Evolutionary conservation across 2,329 filamentous ascomycete species (phyloP).

Genomic region (Verticillium nubilum): DNA sequence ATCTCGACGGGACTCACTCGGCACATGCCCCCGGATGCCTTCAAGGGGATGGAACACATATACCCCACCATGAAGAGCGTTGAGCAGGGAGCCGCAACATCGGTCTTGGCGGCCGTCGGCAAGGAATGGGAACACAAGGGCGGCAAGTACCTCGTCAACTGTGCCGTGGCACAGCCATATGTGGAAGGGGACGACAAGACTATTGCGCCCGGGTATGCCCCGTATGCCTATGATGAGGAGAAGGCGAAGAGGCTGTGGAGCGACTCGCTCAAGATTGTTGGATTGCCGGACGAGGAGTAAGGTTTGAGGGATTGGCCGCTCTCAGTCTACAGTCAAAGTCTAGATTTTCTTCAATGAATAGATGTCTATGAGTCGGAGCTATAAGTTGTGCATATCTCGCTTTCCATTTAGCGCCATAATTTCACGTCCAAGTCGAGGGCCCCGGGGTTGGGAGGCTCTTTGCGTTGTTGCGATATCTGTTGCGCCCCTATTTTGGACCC

Average conservation of each 20-base stretch:
- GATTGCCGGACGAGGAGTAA: conserved; percentile 5
- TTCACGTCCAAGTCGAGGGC: too few relatives aligned
- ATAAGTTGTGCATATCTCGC: too few relatives aligned
- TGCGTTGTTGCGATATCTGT: too few relatives aligned
- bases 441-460: too few relatives aligned
- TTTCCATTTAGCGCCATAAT: too few relatives aligned
- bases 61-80: conserved; percentile 8
- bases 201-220: neutral
- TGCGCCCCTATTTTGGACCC: too few relatives aligned
- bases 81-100: conserved; percentile 42
- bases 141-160: conserved; percentile 38
- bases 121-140: conserved; percentile 37
- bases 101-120: conserved; percentile 34
- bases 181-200: conserved; percentile 3
- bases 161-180: conserved; percentile 14
- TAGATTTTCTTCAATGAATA: too few relatives aligned
- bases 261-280: conserved; percentile 7
- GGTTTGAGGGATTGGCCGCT: too few relatives aligned
- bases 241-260: conserved; percentile 2
- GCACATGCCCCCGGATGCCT: conserved; percentile 1
- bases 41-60: neutral
- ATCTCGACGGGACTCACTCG: conserved; percentile 21
- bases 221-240: conserved; percentile 13
- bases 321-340: too few relatives aligned
- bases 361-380: too few relatives aligned